A percentile compares a stretch with the other conserved stretches of the same genome.
Evolutionary conservation across 2,329 filamentous ascomycete genomes (phyloP).

Genomic region (Sarocladium brachiariae): DNA sequence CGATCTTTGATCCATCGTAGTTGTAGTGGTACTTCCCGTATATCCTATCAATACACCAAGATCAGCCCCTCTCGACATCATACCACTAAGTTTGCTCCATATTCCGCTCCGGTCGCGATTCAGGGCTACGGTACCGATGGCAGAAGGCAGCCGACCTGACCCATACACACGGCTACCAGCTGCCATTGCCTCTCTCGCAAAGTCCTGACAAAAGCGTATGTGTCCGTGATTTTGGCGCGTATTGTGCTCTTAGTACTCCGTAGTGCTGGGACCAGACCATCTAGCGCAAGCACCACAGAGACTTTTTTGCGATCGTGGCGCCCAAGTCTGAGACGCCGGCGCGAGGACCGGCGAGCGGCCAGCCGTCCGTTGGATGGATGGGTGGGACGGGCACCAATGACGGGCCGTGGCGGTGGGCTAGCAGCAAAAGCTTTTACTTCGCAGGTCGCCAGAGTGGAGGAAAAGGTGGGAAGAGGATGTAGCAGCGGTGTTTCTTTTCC

Average conservation of each 20-base stretch:
- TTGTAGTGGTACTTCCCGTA: no score
- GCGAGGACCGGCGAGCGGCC: background rate
- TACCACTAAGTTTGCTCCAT: background rate
- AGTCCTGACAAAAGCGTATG: background rate
- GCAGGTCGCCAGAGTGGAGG: background rate
- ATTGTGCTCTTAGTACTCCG: background rate
- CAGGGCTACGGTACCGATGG: no score
- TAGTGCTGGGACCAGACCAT: background rate
- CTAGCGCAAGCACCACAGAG: no score
- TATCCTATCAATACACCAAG: no score
- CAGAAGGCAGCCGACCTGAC: background rate
- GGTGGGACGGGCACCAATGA: conserved; percentile 1
- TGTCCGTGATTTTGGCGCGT: background rate
- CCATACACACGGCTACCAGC: background rate
- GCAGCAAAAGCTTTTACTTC: background rate
- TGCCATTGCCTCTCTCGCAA: background rate
- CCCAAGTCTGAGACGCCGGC: conserved; percentile 4
- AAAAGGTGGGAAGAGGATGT: background rate
- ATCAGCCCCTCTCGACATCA: no score
- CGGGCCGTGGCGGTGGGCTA: conserved; percentile 4
- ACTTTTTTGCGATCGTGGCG: conserved; percentile 6
- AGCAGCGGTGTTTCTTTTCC: no score
- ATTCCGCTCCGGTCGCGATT: background rate
- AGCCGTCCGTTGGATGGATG: background rate
- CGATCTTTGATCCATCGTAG: no score